Percentiles rank a stretch among this genome's conserved stretches.
phyloP scores from a whole-genome alignment of 2,329 filamentous ascomycete species.

The Aspergillus sp. region DNA sequence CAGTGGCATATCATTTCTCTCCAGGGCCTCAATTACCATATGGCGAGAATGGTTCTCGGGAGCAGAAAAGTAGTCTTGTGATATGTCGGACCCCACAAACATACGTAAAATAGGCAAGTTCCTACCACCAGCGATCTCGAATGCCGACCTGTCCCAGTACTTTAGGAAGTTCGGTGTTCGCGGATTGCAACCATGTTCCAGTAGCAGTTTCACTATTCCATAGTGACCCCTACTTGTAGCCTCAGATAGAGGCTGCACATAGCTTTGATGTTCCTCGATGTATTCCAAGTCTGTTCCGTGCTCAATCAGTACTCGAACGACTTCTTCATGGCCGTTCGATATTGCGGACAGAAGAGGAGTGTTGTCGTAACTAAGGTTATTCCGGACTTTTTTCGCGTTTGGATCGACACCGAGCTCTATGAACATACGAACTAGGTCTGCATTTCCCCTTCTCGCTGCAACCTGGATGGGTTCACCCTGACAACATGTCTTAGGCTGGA shows the following conservation, averaged over 20 bases:
- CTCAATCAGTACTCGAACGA: background rate
- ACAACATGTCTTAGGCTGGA: background rate
- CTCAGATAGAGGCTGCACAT: background rate
- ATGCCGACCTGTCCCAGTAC: background rate
- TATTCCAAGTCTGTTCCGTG: background rate
- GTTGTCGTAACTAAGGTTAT: no score
- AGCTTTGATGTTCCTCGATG: background rate
- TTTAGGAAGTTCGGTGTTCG: background rate
- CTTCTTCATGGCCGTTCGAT: background rate
- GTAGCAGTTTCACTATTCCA: background rate
- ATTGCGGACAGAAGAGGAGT: background rate
- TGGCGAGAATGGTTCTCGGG: background rate
- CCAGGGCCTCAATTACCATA: background rate
- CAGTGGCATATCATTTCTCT: background rate
- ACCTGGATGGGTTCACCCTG: background rate
- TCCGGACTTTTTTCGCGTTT: background rate
- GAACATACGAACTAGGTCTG: background rate
- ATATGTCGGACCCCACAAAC: background rate
- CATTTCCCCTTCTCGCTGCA: background rate
- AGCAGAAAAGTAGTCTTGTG: background rate
- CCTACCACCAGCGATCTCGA: background rate
- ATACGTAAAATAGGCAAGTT: background rate
- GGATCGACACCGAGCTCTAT: background rate
- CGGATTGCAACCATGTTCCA: background rate
- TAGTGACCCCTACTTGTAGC: background rate